phyloP scores from a whole-genome alignment of 2,329 filamentous ascomycete species.

The Aspergillus hortae region DNA sequence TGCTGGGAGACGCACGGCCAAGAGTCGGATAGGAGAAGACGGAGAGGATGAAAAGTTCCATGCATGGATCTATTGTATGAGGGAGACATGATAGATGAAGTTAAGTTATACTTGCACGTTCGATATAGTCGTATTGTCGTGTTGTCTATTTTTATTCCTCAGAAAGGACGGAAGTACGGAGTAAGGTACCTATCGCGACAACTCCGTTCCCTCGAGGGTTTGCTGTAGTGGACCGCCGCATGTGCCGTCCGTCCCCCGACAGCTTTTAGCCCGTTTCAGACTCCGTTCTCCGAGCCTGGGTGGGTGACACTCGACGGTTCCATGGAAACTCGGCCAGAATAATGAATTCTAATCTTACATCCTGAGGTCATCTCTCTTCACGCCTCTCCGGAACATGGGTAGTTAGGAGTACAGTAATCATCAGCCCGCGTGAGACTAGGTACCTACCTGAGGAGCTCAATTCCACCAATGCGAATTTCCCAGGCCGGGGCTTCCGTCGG shows the following conservation, averaged over 20 bases:
- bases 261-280: slow-evolving; percentile 26
- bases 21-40: slow-evolving; percentile 3
- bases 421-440: not conserved
- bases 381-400: no score
- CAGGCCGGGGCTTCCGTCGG: slow-evolving; percentile 6
- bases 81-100: no score
- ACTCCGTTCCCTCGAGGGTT: slow-evolving; percentile 1
- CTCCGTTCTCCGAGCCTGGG: slow-evolving; percentile 20
- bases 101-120: no score
- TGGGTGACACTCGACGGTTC: slow-evolving; percentile 6
- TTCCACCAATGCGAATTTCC: not conserved
- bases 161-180: no score
- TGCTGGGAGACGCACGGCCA: slow-evolving; percentile 6
- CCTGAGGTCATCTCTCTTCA: not conserved
- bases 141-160: no score
- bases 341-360: not conserved
- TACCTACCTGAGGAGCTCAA: not conserved
- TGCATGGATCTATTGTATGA: not conserved
- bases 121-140: no score
- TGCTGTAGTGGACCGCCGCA: slow-evolving; percentile 15
- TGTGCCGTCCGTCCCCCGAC: slow-evolving; percentile 15
- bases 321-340: slow-evolving; percentile 2
- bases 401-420: not conserved
- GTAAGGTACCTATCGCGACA: not conserved
- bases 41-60: not conserved